phyloP scores from a whole-genome alignment of 2,329 filamentous ascomycete genomes.

The Myriosclerotinia duriaeana region DNA sequence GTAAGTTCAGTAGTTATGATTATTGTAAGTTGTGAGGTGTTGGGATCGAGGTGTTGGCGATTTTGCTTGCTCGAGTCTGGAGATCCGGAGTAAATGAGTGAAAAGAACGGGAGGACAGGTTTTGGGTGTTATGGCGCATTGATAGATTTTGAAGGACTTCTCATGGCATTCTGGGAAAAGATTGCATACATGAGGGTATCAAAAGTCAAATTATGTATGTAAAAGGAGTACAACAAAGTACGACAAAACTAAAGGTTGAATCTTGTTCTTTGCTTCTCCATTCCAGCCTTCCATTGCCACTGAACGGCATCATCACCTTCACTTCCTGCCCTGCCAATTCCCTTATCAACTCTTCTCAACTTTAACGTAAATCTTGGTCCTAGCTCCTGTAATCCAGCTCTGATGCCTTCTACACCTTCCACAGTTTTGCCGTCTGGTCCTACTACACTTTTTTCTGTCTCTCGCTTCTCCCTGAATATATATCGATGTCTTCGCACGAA shows the following conservation, averaged over 20 bases:
- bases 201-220: slow-evolving; percentile 34
- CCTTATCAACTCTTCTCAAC: slow-evolving; percentile 85
- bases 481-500: slow-evolving; percentile 91
- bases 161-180: too few species aligned
- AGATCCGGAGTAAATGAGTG: background rate
- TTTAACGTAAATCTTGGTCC: slow-evolving; percentile 84
- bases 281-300: slow-evolving; percentile 95
- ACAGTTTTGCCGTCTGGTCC: slow-evolving; percentile 79
- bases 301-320: slow-evolving; percentile 51
- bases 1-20: slow-evolving; percentile 1
- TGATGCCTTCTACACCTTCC: slow-evolving; percentile 80
- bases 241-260: slow-evolving; percentile 74
- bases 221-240: slow-evolving; percentile 5
- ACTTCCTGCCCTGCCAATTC: slow-evolving; percentile 68
- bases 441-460: slow-evolving; percentile 82
- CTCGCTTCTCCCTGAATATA: slow-evolving; percentile 83
- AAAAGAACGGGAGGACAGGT: background rate
- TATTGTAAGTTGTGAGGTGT: slow-evolving; percentile 4
- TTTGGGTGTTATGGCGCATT: background rate
- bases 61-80: background rate
- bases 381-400: slow-evolving; percentile 85
- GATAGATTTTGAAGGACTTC: too few species aligned
- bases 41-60: background rate
- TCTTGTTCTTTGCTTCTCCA: slow-evolving; percentile 90
- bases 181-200: slow-evolving; percentile 29